Percentiles rank a stretch among this genome's conserved stretches.
Conservation (phyloP, 116 monocot species). For the Cymodocea nodosa region DNA sequence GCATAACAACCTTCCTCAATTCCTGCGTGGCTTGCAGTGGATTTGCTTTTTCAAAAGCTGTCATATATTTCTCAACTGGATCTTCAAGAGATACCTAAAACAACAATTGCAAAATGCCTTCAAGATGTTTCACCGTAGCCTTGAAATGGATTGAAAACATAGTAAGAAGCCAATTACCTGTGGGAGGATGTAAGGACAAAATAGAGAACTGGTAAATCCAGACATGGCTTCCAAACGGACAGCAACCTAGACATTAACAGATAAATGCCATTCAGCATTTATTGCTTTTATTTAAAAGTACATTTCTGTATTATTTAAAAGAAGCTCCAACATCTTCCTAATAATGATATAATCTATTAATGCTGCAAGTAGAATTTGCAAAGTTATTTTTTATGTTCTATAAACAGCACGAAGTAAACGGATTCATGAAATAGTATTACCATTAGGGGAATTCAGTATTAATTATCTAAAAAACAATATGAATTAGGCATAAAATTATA, state of each 20-base stretch:
- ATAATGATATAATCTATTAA: too few relatives aligned
- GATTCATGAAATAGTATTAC: too few relatives aligned
- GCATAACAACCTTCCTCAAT: slow-evolving; percentile 47
- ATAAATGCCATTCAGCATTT: neutral
- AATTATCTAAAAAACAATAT: too few relatives aligned
- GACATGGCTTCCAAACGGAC: slow-evolving; percentile 39
- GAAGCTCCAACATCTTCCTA: too few relatives aligned
- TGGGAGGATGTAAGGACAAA: slow-evolving; percentile 42
- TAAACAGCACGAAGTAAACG: too few relatives aligned
- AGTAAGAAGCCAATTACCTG: slow-evolving; percentile 27
- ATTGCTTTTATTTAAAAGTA: neutral
- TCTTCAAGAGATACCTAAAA: slow-evolving; percentile 45
- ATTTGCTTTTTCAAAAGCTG: slow-evolving; percentile 44
- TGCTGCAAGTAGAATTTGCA: too few relatives aligned
- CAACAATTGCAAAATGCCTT: neutral
- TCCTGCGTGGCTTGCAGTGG: slow-evolving; percentile 33
- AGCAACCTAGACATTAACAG: slow-evolving; percentile 29
- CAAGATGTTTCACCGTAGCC: neutral
- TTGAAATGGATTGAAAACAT: neutral
- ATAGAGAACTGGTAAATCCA: slow-evolving; percentile 39
- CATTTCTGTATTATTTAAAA: neutral
- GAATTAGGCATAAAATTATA: too few relatives aligned
- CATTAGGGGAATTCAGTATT: too few relatives aligned
- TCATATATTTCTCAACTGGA: slow-evolving; percentile 79
- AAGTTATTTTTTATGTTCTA: too few relatives aligned